Conservation (phyloP, 768 basidiomycete genomes). For the Chalciporus sphaerocephalus region DNA sequence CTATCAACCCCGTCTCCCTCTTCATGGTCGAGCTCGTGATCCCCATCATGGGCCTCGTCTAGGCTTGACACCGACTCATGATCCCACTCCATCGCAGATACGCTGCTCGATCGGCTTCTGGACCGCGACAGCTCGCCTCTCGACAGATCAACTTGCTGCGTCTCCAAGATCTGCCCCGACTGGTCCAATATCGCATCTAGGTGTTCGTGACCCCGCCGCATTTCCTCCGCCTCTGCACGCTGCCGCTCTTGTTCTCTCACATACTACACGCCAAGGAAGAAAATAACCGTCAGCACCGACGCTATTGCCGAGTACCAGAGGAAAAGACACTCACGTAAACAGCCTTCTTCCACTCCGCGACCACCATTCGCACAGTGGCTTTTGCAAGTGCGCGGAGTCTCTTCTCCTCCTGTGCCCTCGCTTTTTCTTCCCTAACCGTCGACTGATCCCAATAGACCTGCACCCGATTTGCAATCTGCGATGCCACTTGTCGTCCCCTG, state of each 20-base stretch:
- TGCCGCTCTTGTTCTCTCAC: constrained; percentile 66
- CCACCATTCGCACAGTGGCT: constrained; percentile 64
- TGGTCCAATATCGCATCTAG: constrained; percentile 88
- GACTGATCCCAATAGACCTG: constrained; percentile 72
- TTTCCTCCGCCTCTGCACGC: constrained; percentile 69
- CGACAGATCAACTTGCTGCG: constrained; percentile 70
- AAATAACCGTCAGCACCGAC: background rate
- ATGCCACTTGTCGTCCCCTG: constrained; percentile 43
- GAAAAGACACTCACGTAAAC: constrained; percentile 56
- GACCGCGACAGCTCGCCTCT: constrained; percentile 44
- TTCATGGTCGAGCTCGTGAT: constrained; percentile 15
- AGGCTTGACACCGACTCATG: constrained; percentile 17
- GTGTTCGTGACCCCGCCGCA: constrained; percentile 75
- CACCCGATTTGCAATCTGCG: constrained; percentile 58
- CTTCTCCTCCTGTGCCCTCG: constrained; percentile 58
- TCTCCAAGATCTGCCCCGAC: constrained; percentile 80
- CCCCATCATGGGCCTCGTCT: constrained; percentile 18
- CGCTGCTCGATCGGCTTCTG: constrained; percentile 56
- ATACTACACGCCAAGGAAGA: constrained; percentile 45
- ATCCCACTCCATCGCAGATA: constrained; percentile 31
- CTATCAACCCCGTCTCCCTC: constrained; percentile 25
- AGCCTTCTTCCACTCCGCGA: constrained; percentile 83
- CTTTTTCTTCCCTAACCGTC: constrained; percentile 58
- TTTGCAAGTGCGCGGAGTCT: constrained; percentile 64
- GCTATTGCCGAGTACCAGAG: background rate